Conservation (phyloP, 2,329 filamentous ascomycete genomes). For the Geoglossum cookeanum region DNA sequence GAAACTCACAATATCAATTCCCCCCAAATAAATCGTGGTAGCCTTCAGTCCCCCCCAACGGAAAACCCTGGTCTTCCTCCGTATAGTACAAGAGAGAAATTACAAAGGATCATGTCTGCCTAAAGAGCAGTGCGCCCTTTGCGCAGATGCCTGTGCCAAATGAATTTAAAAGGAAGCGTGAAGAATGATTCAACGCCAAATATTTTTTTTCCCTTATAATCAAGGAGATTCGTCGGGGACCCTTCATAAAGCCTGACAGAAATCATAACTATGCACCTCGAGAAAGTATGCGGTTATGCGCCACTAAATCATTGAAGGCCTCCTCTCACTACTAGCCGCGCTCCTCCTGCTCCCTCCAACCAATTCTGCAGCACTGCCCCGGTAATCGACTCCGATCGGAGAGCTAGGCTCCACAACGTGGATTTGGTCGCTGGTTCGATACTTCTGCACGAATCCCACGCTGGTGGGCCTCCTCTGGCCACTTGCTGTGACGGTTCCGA, state of each 20-base stretch:
- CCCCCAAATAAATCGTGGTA: no score
- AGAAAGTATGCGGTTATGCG: background rate
- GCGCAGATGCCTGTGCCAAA: background rate
- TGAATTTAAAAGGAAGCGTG: background rate
- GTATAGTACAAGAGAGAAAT: background rate
- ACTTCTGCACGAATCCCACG: slow-evolving; percentile 29
- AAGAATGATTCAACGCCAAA: background rate
- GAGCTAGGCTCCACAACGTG: slow-evolving; percentile 19
- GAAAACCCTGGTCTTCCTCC: no score
- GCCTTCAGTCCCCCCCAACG: no score
- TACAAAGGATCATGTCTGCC: background rate
- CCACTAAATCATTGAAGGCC: background rate
- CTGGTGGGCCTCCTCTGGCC: slow-evolving; percentile 24
- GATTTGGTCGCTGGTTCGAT: slow-evolving; percentile 29
- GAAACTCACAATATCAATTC: no score
- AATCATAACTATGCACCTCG: background rate
- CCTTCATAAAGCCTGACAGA: background rate
- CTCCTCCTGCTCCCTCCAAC: slow-evolving; percentile 24
- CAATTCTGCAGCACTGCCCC: slow-evolving; percentile 30
- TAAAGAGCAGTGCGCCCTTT: background rate
- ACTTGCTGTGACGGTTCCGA: slow-evolving; percentile 9
- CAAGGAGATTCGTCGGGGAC: background rate
- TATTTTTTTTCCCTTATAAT: background rate
- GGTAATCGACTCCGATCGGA: slow-evolving; percentile 19
- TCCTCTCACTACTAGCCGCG: background rate